Base-by-base conservation (phyloP, 345 rosid genomes). In the Arabis hirsuta region DNA sequence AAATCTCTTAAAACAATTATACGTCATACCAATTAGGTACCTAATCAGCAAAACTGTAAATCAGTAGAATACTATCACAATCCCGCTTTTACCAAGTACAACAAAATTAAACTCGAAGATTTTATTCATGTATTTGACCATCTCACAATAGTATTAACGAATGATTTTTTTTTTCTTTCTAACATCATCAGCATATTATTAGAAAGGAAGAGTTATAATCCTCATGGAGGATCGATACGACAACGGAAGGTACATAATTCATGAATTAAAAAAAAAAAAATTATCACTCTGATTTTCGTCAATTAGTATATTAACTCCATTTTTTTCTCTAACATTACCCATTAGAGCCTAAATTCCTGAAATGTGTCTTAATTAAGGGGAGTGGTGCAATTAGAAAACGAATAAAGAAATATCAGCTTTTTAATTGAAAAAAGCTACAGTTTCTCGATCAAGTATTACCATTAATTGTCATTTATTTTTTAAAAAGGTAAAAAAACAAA, bases 1-100 rank as follows among this genome's bases (percentile, higher is more conserved):
- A 54, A 46, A 62, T 19, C 12, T 54, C 14, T 44, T 5, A 24
- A 16, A 29, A 52, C 69, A 71, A 26, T 50, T 58, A 59, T 59
- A 58, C 8, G 61, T 41, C 45, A 42, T 22, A 52, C 45, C 16
- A 31, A 60, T 59, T 38, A 58, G 65, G 16, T 26, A 57, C 9
- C 57, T 47, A 47, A 10, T 46, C 46, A 7, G 27, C 38, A 67
- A 46, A 52, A 66, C 0, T 39, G 14, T 67, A 55, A 2, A 38
- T 2, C 2, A 24, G 10, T 9, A 1, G 6, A 46, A 19, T 8
- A 22, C 51, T 14, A 31, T 14, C 42, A 45, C 69, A 38, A 10
- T 36, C 41, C 32, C 36, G 22, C 5, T 63, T 52, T 3, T 14
- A 52, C 41, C 4, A 26, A 52, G 22, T 36, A 38, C 48, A 26